Evolutionary conservation across 352 stramenopile species (phyloP), one percentile per base, ranked within the genome.

Genomic region (Phytophthora kernoviae): DNA sequence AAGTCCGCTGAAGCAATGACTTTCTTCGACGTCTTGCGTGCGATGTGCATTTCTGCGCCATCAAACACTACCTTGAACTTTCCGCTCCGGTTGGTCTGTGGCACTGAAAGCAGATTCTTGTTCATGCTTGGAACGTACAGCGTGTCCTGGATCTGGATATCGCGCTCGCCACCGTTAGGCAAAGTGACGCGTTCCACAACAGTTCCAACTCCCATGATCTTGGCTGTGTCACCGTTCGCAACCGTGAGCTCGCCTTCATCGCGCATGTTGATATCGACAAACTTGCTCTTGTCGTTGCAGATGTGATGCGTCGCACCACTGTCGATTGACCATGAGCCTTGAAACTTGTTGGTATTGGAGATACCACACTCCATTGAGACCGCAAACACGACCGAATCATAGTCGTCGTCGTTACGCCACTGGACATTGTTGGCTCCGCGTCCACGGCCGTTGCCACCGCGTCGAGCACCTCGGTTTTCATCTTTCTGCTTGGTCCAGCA

Each of bases 51-150:
- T 14, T 39, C 24, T 3, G 44, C 44, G 18, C 24, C 22, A 6
- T 33, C 22, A 9, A 51, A 10, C 44, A 51, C 24, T 15, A 17
- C 24, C 37, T 51, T 4, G 18, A 51, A 34, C 44, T 44, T 44
- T 6, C 12, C 22, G 17, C 22, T 51, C 44, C 17, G 4, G 44
- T 18, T 22, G 22, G 37, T 26, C n/a, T n/a, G n/a, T n/a, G n/a
- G n/a, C n/a, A n/a, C n/a, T n/a, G n/a, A n/a, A n/a, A n/a, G n/a
- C n/a, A 44, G 39, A 15, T 44, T 44, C 6, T 44, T 44, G 39
- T 44, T 44, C 39, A 44, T 6, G 39, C 17, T 58, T 34, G 37
- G 40, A n/a, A 58, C 37, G 51, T 50, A 58, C 0, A 58, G 51
- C 24, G 51, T 40, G 39, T 49, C 43, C 24, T 50, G 8, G 40